These are phyloP conservation scores for Fusarium irregulare DNA, from an alignment of 2,329 filamentous ascomycete species.

Conservation along the genomic window DNA sequence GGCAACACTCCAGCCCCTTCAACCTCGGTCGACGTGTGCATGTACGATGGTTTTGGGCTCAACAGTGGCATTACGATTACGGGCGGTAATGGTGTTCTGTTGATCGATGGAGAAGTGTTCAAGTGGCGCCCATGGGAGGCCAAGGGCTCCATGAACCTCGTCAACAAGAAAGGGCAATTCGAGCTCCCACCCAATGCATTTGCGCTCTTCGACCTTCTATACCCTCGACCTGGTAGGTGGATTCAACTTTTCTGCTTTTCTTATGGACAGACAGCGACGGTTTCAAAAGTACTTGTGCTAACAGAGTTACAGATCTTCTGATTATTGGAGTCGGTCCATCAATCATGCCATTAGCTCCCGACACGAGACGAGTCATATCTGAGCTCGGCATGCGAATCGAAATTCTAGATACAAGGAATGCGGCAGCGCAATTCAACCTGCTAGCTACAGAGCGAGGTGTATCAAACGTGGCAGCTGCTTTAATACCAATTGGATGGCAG, in stretches of 20 bases:
- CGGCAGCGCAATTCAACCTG: conserved; percentile 93
- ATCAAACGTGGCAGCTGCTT: conserved; percentile 83
- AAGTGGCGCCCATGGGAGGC: conserved; percentile 84
- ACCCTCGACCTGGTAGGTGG: conserved; percentile 85
- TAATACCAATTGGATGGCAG: conserved; percentile 88
- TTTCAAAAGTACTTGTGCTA: neutral
- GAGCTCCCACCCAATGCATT: conserved; percentile 78
- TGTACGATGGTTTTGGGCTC: conserved; percentile 84
- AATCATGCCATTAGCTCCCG: conserved; percentile 80
- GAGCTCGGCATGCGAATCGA: conserved; percentile 87
- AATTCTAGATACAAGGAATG: conserved; percentile 91
- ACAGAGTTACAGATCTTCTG: conserved; percentile 73
- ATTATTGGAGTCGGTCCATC: conserved; percentile 86
- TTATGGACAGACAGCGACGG: neutral
- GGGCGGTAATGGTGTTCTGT: conserved; percentile 77
- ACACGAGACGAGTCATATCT: conserved; percentile 77
- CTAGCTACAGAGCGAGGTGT: conserved; percentile 94
- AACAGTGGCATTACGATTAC: conserved; percentile 81
- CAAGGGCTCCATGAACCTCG: conserved; percentile 60
- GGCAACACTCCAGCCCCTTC: conserved; percentile 79
- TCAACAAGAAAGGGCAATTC: conserved; percentile 84
- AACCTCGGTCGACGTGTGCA: conserved; percentile 85
- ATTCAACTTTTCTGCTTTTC: neutral
- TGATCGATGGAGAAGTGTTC: conserved; percentile 90
- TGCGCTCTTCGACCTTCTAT: conserved; percentile 80